Evolutionary conservation across 2,329 filamentous ascomycete species (phyloP), one percentile per base, ranked within the genome.

Genomic region (Colletotrichum viniferum): DNA sequence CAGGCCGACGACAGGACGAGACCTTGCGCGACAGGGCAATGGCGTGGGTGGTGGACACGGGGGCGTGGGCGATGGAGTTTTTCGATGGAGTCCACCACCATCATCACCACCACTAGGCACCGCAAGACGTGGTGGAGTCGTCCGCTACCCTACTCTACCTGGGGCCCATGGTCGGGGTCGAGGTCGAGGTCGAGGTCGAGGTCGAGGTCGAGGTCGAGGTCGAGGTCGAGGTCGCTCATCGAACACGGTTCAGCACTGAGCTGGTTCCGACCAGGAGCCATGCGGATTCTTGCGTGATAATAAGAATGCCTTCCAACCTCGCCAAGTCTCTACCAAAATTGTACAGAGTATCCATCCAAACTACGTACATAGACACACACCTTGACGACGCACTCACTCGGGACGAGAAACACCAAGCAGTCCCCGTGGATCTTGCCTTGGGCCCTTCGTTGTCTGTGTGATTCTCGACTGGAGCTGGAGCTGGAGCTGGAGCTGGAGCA

Each of bases 341-440:
- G 34, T 61, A 16, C 36, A 48, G 38, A 48, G 38, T 48, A 48
- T 48, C 38, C 38, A 48, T 48, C 9, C 38, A 6, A n/a, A n/a
- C n/a, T n/a, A 21, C 16, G 62, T 12, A 48, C 38, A 48, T 48
- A 48, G 18, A 48, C 18, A 48, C 38, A 56, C 26, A 36, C 67
- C 48, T 21, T 60, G 30, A 32, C 43, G 9, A 60, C 52, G n/a
- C 18, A 21, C 30, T 24, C 69, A 14, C 58, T 21, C 28, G 58
- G 58, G 58, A 26, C 67, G 18, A 43, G 48, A 74, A 71, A 65
- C 71, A 71, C 48, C 71, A 74, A 36, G 60, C 60, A 65, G 28
- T 12, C 30, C 48, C 69, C 56, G 73, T 75, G 62, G 62, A 72
- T 48, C 38, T 48, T 43, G 36, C 36, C 36, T 43, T 43, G 36